These are phyloP conservation scores for Begonia masoniana DNA, from an alignment of 306 rosid species.

Conservation along the genomic window DNA sequence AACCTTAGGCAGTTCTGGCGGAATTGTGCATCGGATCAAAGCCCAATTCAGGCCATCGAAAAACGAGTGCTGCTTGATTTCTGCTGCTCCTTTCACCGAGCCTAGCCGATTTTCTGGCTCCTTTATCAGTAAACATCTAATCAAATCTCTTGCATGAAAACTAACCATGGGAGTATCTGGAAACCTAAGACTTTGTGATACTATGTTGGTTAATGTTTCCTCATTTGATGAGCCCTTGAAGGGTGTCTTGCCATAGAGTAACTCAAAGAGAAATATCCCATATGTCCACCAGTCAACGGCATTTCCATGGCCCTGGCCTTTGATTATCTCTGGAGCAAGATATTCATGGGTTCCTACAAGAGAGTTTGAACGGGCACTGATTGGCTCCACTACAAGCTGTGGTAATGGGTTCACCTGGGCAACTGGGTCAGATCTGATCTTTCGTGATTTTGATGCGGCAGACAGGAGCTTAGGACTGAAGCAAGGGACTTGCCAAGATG, in stretches of 20 bases:
- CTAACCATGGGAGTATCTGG: conserved; percentile 77
- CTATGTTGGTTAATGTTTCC: conserved; percentile 68
- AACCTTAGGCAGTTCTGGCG: conserved; percentile 78
- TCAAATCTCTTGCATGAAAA: conserved; percentile 83
- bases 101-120: conserved; percentile 91
- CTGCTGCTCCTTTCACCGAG: conserved; percentile 85
- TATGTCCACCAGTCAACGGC: conserved; percentile 98
- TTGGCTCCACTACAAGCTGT: conserved; percentile 89
- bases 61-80: conserved; percentile 89
- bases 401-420: conserved; percentile 69
- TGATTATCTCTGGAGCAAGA: conserved; percentile 93
- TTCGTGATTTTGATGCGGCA: conserved; percentile 60
- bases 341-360: conserved; percentile 95
- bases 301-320: conserved; percentile 79
- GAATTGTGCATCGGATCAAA: conserved; percentile 75
- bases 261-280: conserved; percentile 85
- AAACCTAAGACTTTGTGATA: conserved; percentile 73
- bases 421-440: conserved; percentile 29
- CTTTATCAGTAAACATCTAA: conserved; percentile 67
- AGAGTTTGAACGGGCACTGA: conserved; percentile 79
- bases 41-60: conserved; percentile 98
- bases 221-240: conserved; percentile 76
- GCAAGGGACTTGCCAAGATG: conserved; percentile 93
- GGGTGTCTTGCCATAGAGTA: conserved; percentile 88
- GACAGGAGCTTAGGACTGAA: conserved; percentile 74